Conservation (phyloP, 2,329 filamentous ascomycete species). For the Knoxdaviesia capensis region DNA sequence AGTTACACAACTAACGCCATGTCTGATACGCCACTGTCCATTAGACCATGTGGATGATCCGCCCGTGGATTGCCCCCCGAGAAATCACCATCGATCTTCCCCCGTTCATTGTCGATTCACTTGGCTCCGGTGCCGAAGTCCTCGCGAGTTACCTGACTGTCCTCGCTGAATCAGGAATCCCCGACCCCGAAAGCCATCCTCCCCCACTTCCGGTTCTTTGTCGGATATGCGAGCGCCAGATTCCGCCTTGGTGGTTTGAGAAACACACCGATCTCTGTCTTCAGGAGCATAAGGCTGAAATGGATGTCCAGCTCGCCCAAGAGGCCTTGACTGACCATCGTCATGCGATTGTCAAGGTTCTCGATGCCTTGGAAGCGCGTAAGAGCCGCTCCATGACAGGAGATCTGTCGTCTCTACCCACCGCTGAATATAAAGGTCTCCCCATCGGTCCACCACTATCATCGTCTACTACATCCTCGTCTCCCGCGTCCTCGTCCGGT, state of each 20-base stretch:
- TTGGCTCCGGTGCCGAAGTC: constrained; percentile 87
- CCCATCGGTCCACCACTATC: constrained; percentile 60
- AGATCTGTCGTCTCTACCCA: constrained; percentile 28
- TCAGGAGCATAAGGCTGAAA: constrained; percentile 88
- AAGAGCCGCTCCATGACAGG: constrained; percentile 42
- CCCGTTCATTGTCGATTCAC: constrained; percentile 68
- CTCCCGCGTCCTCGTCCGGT: constrained; percentile 50
- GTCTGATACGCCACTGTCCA: constrained; percentile 10
- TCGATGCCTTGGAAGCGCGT: constrained; percentile 75
- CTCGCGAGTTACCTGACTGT: constrained; percentile 83
- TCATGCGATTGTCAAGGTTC: constrained; percentile 81
- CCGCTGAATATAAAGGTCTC: constrained; percentile 73
- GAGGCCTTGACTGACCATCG: constrained; percentile 84
- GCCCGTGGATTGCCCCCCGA: constrained; percentile 68
- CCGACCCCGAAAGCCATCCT: constrained; percentile 55
- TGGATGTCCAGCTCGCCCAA: constrained; percentile 93
- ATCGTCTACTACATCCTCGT: constrained; percentile 38
- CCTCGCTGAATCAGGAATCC: constrained; percentile 64
- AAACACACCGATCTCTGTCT: constrained; percentile 94
- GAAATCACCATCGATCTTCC: constrained; percentile 95
- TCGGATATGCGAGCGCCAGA: constrained; percentile 92
- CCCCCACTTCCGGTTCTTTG: constrained; percentile 76
- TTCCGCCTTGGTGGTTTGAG: constrained; percentile 98
- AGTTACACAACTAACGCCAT: background rate
- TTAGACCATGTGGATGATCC: constrained; percentile 99